Evolutionary conservation across 106 monocot genomes (phyloP).

Genomic region (Phalaenopsis aphrodite): DNA sequence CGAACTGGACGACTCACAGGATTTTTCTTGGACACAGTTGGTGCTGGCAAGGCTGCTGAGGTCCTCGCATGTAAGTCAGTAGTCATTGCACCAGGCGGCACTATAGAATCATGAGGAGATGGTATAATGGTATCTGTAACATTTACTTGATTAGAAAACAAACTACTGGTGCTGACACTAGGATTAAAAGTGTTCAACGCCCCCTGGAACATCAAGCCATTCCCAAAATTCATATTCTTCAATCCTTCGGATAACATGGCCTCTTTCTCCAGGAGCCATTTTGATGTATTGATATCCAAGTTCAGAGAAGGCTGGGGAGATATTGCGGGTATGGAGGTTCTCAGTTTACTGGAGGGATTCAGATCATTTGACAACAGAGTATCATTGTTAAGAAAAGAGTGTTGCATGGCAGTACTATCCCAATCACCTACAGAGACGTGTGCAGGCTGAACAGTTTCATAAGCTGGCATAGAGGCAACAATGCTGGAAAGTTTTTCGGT

Average conservation of each 20-base stretch:
- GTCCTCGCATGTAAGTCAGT: constrained; percentile 24
- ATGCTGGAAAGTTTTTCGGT: constrained; percentile 25
- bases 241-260: constrained; percentile 28
- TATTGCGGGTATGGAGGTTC: background rate
- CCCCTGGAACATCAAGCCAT: constrained; percentile 27
- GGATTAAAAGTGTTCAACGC: constrained; percentile 19
- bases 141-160: constrained; percentile 15
- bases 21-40: constrained; percentile 37
- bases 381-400: constrained; percentile 15
- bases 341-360: constrained; percentile 12
- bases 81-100: constrained; percentile 16
- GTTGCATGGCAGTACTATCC: too few species aligned
- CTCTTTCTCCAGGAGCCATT: constrained; percentile 41
- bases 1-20: constrained; percentile 76
- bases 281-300: constrained; percentile 33
- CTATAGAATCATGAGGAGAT: constrained; percentile 40
- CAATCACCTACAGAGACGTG: too few species aligned
- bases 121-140: constrained; percentile 20
- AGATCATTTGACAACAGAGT: constrained; percentile 19
- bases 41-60: constrained; percentile 18
- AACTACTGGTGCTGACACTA: background rate
- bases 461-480: constrained; percentile 12
- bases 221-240: constrained; percentile 38
- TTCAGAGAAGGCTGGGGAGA: constrained; percentile 19
- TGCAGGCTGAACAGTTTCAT: constrained; percentile 8